phyloP scores from a whole-genome alignment of 495 filamentous ascomycete species.

The Chlorociboria aeruginascens region DNA sequence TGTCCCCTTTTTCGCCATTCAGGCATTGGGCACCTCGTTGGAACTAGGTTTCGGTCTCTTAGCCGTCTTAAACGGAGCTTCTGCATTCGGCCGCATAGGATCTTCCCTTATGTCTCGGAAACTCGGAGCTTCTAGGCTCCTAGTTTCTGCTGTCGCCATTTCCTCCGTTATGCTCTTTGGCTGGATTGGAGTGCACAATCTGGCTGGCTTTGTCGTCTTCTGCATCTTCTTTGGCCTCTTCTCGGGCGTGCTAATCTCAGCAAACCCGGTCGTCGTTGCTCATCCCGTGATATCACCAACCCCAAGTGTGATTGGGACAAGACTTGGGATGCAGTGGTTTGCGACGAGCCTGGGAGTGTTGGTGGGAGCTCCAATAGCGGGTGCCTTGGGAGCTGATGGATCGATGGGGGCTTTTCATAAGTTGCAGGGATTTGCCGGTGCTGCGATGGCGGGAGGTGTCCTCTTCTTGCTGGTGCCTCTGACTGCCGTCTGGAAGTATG shows the following conservation, averaged over 20 bases:
- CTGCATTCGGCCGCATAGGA: slow-evolving; percentile 45
- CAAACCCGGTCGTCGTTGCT: no score
- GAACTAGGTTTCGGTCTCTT: slow-evolving; percentile 46
- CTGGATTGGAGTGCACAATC: slow-evolving; percentile 42
- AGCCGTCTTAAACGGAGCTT: slow-evolving; percentile 55
- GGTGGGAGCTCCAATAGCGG: no score
- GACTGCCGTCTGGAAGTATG: no score
- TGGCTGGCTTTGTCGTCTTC: slow-evolving; percentile 34
- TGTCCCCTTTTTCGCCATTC: slow-evolving; percentile 23
- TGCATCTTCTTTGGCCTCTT: slow-evolving; percentile 36
- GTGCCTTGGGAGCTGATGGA: no score
- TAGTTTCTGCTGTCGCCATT: slow-evolving; percentile 39
- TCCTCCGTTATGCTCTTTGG: slow-evolving; percentile 41
- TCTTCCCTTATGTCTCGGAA: slow-evolving; percentile 40
- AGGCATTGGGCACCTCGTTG: slow-evolving; percentile 34
- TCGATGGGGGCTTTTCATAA: no score
- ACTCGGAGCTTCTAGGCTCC: slow-evolving; percentile 52
- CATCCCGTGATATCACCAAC: no score
- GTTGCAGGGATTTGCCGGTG: no score
- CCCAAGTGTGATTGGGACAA: no score
- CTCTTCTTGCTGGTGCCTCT: no score
- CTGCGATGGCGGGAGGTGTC: no score
- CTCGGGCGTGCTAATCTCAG: slow-evolving; percentile 41
- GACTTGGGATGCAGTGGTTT: no score
- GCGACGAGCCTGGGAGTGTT: no score